Evolutionary conservation across 331 rosid species (phyloP), one percentile per base, ranked within the genome.

Genomic region (Quercus phellos): DNA sequence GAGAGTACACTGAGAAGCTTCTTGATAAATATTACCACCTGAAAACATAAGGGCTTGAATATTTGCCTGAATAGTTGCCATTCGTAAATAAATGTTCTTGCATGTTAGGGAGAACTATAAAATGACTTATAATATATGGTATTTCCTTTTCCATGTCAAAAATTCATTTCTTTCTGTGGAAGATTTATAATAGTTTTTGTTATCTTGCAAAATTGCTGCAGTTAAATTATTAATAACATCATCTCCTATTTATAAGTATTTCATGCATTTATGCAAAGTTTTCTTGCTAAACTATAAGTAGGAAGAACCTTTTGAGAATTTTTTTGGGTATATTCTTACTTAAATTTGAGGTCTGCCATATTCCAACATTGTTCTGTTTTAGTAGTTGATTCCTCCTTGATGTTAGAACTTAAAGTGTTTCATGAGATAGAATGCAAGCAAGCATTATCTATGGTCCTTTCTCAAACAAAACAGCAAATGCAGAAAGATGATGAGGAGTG

Each of bases 391-490:
- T 81, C 56, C 73, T 78, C 73, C 81, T 74, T 67, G 54, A 64
- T 92, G 83, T 85, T 92, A 97, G 97, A 92, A 79, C 82, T 4
- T 92, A 89, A 77, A 94, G 87, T 76, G 85, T 88, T 74, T 79
- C 91, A 27, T 97, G 98, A 92, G 87, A 84, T 82, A 43, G 98
- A 94, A 68, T 89, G 97, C 51, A 92, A 90, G 81, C 86, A 95
- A 68, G 96, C 98, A 22, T 73, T 92, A 67, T 92, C 93, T 82
- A 87, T 94, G 97, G 90, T 90, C 51, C 97, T 94, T 77, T 92
- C 97, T 70, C 93, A 88, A 79, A 90, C 97, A 78, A 94, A 94
- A 85, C 92, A 85, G 50, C 92, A 94, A 84, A 97, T 90, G 82
- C 82, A 87, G 50, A 89, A 84, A 89, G 97, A 94, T 82, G 88